These are phyloP conservation scores for Plasmodium ovale DNA, from an alignment of 169 alveolate species.

Conservation along the genomic window DNA sequence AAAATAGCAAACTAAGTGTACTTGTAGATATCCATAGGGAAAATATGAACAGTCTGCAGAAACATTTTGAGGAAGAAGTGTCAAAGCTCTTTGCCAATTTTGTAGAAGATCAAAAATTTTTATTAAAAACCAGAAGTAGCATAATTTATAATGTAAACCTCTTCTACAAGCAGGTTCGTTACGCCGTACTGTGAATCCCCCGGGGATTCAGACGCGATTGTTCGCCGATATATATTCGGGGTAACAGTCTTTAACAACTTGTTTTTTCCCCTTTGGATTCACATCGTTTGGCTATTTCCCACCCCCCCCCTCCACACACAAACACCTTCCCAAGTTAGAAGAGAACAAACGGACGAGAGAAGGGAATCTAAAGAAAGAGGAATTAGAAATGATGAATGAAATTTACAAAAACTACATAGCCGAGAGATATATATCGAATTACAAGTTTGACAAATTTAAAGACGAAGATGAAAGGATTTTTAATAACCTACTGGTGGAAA, in stretches of 20 bases:
- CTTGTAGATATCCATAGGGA: constrained; percentile 44
- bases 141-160: constrained; percentile 48
- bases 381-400: constrained; percentile 34
- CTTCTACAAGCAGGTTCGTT: constrained; percentile 40
- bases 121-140: constrained; percentile 16
- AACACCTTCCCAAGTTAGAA: constrained; percentile 45
- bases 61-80: constrained; percentile 49
- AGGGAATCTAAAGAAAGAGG: constrained; percentile 26
- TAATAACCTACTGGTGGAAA: constrained; percentile 12
- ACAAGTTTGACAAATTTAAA: constrained; percentile 32
- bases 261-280: too few species aligned
- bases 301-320: too few species aligned
- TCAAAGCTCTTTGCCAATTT: constrained; percentile 19
- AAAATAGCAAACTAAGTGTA: constrained; percentile 24
- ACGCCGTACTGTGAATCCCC: too few species aligned
- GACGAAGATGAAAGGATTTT: constrained; percentile 24
- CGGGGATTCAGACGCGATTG: too few species aligned
- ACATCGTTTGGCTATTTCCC: too few species aligned
- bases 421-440: constrained; percentile 37
- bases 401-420: constrained; percentile 53
- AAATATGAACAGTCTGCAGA: constrained; percentile 36
- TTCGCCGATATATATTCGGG: background rate
- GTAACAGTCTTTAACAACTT: background rate
- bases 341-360: background rate
- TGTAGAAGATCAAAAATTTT: constrained; percentile 46